Evolutionary conservation across 2,329 filamentous ascomycete genomes (phyloP).

Genomic region (Calycina marina): DNA sequence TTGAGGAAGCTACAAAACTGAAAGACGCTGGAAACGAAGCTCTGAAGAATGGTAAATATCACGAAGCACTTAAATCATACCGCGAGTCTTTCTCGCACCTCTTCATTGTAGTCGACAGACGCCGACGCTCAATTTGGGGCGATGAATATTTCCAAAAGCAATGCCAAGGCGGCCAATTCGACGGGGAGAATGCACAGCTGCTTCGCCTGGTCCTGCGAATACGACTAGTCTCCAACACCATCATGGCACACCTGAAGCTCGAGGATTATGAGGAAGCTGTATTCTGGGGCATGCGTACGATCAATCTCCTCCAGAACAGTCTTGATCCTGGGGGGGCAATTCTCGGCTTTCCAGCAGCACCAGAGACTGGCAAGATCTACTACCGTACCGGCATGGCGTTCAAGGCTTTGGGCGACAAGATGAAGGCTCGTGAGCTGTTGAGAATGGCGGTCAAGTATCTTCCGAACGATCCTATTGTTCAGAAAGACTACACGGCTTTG

Average conservation of each 20-base stretch:
- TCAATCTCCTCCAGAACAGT: neutral
- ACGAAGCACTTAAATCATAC: neutral
- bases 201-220: neutral
- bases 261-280: neutral
- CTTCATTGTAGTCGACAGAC: neutral
- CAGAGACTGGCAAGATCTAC: neutral
- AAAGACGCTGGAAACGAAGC: constrained; percentile 1
- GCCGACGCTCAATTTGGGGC: neutral
- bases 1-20: neutral
- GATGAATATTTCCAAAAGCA: constrained; percentile 1
- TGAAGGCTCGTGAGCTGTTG: neutral
- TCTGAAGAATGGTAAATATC: neutral
- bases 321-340: neutral
- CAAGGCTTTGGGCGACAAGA: neutral
- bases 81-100: neutral
- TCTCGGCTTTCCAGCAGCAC: neutral
- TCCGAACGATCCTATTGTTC: neutral
- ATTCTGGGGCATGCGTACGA: constrained; percentile 1
- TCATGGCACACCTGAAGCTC: constrained; percentile 1
- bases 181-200: neutral
- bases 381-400: neutral
- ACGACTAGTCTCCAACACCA: constrained; percentile 1
- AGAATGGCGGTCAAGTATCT: neutral
- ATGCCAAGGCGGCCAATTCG: neutral
- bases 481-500: neutral